Base-by-base conservation (phyloP, 768 basidiomycete species). In the Calocera cornea region DNA sequence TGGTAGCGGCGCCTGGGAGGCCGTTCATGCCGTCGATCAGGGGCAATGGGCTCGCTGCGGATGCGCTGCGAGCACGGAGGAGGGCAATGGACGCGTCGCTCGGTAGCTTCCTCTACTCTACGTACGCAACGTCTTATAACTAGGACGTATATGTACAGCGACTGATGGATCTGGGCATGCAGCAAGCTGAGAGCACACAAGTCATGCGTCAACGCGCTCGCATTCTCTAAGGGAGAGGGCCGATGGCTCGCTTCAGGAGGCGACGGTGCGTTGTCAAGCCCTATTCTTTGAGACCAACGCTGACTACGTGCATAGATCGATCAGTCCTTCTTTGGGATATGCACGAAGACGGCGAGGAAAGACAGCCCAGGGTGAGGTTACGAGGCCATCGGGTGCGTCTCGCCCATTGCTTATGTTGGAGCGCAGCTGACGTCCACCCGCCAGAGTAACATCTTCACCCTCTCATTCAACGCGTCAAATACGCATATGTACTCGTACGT, bases 391-490 rank as follows among this genome's bases (percentile, higher is more conserved):
- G 31, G 75, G 72, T 64, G 76, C 79, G 34, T 64, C 34, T 14
- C 5, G n/a, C 38, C 29, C 50, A 22, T 19, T n/a, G 40, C 31
- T 36, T 34, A 17, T 19, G 5, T 36, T 67, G 36, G 40, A 64
- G 64, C 34, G 67, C 47, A 67, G 34, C 24, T 38, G 14, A 17
- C 49, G 41, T 50, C 2, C 64, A 11, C 27, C 11, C 5, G 41
- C 3, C 70, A 91, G 89, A 81, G 80, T 44, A 90, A 89, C 70
- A 82, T 90, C 38, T 85, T 92, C 74, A 81, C 83, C 19, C 77
- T 91, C 34, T 83, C 83, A 60, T 90, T 91, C 77, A 89, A 89
- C 5, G 81, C 86, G 0, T 80, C 80, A 24, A 87, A 87, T 71
- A 81, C 80, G 65, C 85, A 81, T 72, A 73, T 90, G 44, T 83